Conservation (phyloP, 805 yeast species). For the Metschnikowia orientalis region DNA sequence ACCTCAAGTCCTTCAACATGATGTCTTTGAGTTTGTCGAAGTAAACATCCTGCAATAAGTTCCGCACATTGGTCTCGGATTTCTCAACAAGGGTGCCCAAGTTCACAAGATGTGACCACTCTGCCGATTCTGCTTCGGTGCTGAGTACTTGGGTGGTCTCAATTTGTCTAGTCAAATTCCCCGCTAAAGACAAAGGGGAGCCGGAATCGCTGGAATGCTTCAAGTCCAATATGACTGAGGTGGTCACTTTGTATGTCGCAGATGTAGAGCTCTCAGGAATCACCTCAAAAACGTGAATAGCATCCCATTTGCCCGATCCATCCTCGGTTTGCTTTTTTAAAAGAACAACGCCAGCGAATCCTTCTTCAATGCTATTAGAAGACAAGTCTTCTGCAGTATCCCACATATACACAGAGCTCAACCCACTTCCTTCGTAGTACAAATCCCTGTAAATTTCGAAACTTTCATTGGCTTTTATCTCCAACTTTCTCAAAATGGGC, state of each 20-base stretch:
- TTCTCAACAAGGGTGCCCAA: constrained; percentile 85
- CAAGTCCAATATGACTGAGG: constrained; percentile 81
- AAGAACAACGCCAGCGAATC: constrained; percentile 89
- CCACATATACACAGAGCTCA: constrained; percentile 88
- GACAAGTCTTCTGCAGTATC: constrained; percentile 61
- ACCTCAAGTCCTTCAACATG: constrained; percentile 45
- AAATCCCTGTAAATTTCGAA: constrained; percentile 90
- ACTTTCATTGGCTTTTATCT: constrained; percentile 78
- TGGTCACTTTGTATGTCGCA: constrained; percentile 66
- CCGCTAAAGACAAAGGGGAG: constrained; percentile 52
- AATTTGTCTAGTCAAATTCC: constrained; percentile 81
- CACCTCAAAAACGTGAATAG: constrained; percentile 88
- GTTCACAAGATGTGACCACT: constrained; percentile 73
- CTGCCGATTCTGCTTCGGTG: constrained; percentile 36
- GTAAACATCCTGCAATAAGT: constrained; percentile 85
- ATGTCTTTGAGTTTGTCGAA: constrained; percentile 93
- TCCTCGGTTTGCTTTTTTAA: constrained; percentile 65
- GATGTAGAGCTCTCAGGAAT: constrained; percentile 35
- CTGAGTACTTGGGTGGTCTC: constrained; percentile 48
- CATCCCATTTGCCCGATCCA: constrained; percentile 73
- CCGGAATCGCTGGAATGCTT: neutral
- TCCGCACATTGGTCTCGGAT: constrained; percentile 80
- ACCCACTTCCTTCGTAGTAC: constrained; percentile 87
- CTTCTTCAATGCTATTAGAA: constrained; percentile 36
- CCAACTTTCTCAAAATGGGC: constrained; percentile 62